Evolutionary conservation across 345 rosid species (phyloP), one percentile per base, ranked within the genome.

Genomic region (Pistacia atlantica): DNA sequence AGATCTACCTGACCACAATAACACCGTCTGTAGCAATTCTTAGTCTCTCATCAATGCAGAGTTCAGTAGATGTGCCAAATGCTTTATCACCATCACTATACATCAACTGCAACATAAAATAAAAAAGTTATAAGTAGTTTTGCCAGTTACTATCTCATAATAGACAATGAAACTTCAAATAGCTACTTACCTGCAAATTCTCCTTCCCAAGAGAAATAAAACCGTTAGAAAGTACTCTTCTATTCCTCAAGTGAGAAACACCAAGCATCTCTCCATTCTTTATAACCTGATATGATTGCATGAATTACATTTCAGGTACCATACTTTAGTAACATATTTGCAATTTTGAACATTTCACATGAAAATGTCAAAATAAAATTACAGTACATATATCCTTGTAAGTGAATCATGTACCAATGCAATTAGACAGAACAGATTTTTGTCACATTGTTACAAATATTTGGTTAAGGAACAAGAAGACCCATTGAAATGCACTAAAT

Each of bases 251-350:
- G 85, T 93, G 98, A 76, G 99, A 93, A 82, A 96, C 98, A 78
- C 99, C 98, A 78, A 96, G 98, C 98, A 96, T 96, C 90, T 96
- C 99, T 79, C 99, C 98, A 70, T 96, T 96, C 84, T 91, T 96
- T 74, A 96, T 93, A 75, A 96, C 99, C 98, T 93, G 94, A 78
- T 58, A 79, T 73, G 69, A 82, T 69, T 52, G 75, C 20, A 65
- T 11, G 51, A 49, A 59, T 61, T 52, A 68, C 45, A 58, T 58
- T 57, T 49, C 3, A 46, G 61, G 13, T 51, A 5, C 52, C 57
- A 74, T 18, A 38, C 28, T 45, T 33, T 38, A 9, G 22, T 64
- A 14, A 22, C 67, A 59, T 59, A 64, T 71, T 28, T 25, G 35
- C 46, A 42, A 62, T 33, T 64, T 1, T 71, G 56, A 65, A 16